Conservation (phyloP, 1,284 basidiomycete species). For the Rhodotorula sp. region DNA sequence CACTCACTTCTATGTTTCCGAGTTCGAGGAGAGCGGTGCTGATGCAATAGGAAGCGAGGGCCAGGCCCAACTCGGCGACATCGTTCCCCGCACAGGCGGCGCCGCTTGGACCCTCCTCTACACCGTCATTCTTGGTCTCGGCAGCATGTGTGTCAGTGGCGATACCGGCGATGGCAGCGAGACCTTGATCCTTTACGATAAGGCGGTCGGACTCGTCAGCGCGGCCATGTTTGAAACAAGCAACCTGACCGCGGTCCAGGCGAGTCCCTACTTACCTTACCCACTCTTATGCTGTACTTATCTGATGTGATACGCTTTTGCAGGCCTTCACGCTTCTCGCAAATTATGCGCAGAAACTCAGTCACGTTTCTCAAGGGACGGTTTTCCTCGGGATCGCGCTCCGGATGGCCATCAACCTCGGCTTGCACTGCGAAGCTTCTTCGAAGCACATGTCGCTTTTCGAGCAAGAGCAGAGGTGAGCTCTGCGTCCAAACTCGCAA, state of each 20-base stretch:
- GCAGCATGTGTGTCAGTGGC: constrained; percentile 39
- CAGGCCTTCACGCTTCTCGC: constrained; percentile 23
- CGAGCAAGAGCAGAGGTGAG: constrained; percentile 40
- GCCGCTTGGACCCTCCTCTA: constrained; percentile 38
- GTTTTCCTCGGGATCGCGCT: constrained; percentile 43
- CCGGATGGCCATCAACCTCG: constrained; percentile 45
- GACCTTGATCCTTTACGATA: constrained; percentile 38
- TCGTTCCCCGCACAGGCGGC: constrained; percentile 35
- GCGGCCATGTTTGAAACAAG: constrained; percentile 41
- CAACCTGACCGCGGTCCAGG: constrained; percentile 42
- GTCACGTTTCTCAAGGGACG: constrained; percentile 40
- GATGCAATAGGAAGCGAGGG: too few relatives aligned
- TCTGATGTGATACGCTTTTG: background rate
- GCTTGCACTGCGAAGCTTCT: constrained; percentile 43
- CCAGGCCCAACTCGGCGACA: constrained; percentile 40
- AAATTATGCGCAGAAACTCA: constrained; percentile 42
- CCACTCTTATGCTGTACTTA: too few relatives aligned
- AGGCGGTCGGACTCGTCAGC: constrained; percentile 22
- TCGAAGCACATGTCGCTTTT: constrained; percentile 41
- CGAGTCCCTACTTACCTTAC: background rate
- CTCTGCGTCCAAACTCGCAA: too few relatives aligned
- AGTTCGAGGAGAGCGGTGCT: background rate
- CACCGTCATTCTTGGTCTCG: constrained; percentile 39
- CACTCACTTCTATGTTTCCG: too few relatives aligned
- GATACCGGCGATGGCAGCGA: constrained; percentile 35